These are phyloP conservation scores for Kwoniella newhampshirensis DNA, from an alignment of 768 basidiomycete species.

Conservation along the genomic window DNA sequence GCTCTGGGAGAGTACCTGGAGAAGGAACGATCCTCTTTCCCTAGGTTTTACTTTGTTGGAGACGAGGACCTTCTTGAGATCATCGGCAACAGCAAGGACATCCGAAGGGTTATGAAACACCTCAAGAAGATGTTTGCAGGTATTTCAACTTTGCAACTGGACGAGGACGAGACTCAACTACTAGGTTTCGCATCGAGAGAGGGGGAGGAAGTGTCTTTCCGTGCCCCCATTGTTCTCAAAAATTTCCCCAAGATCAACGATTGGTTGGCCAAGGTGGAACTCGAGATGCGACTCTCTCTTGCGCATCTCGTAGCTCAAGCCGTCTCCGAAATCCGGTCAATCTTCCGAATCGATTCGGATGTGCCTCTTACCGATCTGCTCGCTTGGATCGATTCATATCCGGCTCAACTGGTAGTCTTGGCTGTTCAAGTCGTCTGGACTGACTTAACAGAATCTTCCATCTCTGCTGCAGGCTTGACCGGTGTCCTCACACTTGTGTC, in stretches of 20 bases:
- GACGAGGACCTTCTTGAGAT: conserved; percentile 98
- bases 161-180: conserved; percentile 73
- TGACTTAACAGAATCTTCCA: conserved; percentile 67
- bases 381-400: conserved; percentile 88
- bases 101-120: conserved; percentile 96
- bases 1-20: conserved; percentile 98
- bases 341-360: conserved; percentile 68
- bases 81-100: conserved; percentile 99
- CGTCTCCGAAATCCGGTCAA: conserved; percentile 72
- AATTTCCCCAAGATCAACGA: conserved; percentile 98
- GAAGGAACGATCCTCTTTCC: conserved; percentile 94
- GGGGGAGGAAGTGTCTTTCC: conserved; percentile 87
- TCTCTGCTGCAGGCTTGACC: conserved; percentile 57
- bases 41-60: conserved; percentile 98
- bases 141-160: conserved; percentile 80
- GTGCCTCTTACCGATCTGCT: conserved; percentile 69
- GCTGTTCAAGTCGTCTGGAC: conserved; percentile 97
- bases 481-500: conserved; percentile 70
- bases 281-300: conserved; percentile 87
- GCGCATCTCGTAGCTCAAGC: conserved; percentile 77
- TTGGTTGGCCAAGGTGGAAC: conserved; percentile 89
- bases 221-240: conserved; percentile 77
- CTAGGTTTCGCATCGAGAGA: conserved; percentile 93
- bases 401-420: conserved; percentile 94
- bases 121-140: conserved; percentile 99